Base-by-base conservation (phyloP, 225 moss, liverwort and hornwort species). In the Takakia lepidozioides region DNA sequence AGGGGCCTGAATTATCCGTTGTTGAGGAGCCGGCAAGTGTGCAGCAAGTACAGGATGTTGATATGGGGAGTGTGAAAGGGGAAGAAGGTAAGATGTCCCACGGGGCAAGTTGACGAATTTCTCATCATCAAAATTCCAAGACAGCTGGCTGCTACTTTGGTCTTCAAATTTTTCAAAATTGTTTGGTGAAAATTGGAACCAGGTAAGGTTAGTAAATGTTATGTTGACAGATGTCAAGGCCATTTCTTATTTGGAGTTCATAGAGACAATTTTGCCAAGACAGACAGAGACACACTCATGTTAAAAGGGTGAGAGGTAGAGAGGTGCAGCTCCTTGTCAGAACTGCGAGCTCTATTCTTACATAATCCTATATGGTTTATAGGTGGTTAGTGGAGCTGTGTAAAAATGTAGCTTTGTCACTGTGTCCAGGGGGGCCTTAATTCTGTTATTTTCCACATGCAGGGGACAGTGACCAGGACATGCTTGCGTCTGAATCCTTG, bases 381-480 rank as follows among this genome's bases (percentile, higher is more conserved):
- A n/a, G n/a, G n/a, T n/a, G n/a, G n/a, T n/a, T n/a, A n/a, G n/a
- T n/a, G n/a, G n/a, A n/a, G n/a, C n/a, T n/a, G n/a, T n/a, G n/a
- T n/a, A n/a, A n/a, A n/a, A 66, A 73, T 73, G 69, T 55, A 73
- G 65, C 21, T 46, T 46, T 62, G 58, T 46, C 55, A 49, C 43
- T 39, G n/a, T n/a, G n/a, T n/a, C 65, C 52, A 65, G 69, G 73
- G 38, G 62, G 56, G 56, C 73, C 73, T 74, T 56, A 79, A 74
- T 66, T 69, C 49, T 62, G 66, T 62, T 48, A 56, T 79, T 73
- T 79, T 66, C 73, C 63, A 66, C 63, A 45, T 79, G 78, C 78
- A 79, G 78, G 78, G 55, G 44, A 69, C 60, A 50, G 63, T 64
- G 64, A 54, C 43, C 66, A 69, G 60, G 66, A 73, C 66, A 49